Base-by-base conservation (phyloP, 495 filamentous ascomycete species). In the Zalerion maritima region DNA sequence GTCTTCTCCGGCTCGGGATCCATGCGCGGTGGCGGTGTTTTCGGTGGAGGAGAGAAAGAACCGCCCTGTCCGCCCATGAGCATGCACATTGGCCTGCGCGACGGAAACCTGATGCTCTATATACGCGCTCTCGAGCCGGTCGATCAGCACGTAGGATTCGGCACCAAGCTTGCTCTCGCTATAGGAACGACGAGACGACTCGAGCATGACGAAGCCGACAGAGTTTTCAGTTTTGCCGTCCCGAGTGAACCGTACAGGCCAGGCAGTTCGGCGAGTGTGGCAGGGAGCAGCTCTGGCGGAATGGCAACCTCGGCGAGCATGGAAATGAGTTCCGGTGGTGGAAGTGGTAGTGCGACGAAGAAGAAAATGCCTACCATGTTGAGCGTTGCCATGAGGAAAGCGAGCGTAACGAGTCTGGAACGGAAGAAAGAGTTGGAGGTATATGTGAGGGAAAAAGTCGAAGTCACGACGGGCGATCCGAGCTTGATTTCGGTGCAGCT, bases 401-500 rank as follows among this genome's bases (percentile, higher is more conserved):
- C 19, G 21, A 24, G 27, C 17, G 31, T 27, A 5, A 17, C 31
- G 6, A 25, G 15, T 29, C 0, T 6, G 36, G 10, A 14, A 35
- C 34, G 8, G 24, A 41, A 12, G 36, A 3, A 1, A 11, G 43
- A 37, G 21, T 50, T 54, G 11, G 78, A 86, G 25, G 86, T 94
- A 0, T 72, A 65, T 24, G 91, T 97, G 12, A 73, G 68, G 37
- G 89, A 96, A 43, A 93, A 94, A 50, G 69, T 97, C 6, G 67
- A 73, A 17, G 81, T 96, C 4, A 89, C 94, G 57, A 86, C 73
- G 33, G 81, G 85, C 32, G 89, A 97, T 46, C 91, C 89, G 18
- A 82, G 74, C 46, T 40, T 97, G 37, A 69, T 97, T 56, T 71
- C 77, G n/a, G 62, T 86, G 10, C 76, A 81, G 58, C 78, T 83